A percentile compares a stretch with the other conserved stretches of the same genome.
phyloP scores from a whole-genome alignment of 768 basidiomycete genomes.

The Pulveroboletus sp. region DNA sequence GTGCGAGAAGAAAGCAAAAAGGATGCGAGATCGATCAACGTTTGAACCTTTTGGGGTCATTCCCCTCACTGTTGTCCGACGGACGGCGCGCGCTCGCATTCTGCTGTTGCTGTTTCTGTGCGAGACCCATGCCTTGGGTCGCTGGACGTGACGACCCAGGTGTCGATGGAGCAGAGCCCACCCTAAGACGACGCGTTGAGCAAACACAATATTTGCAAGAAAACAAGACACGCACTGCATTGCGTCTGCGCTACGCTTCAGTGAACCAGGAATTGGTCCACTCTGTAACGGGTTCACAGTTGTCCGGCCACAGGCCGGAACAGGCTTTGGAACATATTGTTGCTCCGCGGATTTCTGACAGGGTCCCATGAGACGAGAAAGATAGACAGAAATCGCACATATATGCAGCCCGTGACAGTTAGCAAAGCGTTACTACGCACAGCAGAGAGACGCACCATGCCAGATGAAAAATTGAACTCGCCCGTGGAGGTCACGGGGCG shows the following conservation, averaged over 20 bases:
- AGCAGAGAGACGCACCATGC: conserved; percentile 35
- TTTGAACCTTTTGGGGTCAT: conserved; percentile 41
- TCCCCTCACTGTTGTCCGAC: conserved; percentile 24
- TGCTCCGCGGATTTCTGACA: conserved; percentile 12
- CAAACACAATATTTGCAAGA: background rate
- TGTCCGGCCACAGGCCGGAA: conserved; percentile 8
- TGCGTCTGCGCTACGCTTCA: conserved; percentile 35
- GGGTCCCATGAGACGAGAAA: background rate
- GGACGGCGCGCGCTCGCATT: conserved; percentile 13
- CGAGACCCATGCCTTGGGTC: conserved; percentile 40
- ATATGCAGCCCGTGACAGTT: background rate
- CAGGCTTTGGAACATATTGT: conserved; percentile 5
- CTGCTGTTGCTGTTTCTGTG: conserved; percentile 27
- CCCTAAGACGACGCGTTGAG: conserved; percentile 6
- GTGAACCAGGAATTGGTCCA: conserved; percentile 7
- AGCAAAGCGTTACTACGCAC: background rate
- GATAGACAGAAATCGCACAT: background rate
- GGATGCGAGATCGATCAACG: conserved; percentile 20
- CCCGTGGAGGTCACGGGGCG: conserved; percentile 35
- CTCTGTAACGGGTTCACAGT: conserved; percentile 1
- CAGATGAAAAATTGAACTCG: conserved; percentile 49
- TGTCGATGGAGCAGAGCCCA: conserved; percentile 15
- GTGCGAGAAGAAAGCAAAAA: background rate
- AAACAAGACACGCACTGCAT: conserved; percentile 27
- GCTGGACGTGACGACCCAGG: conserved; percentile 13